phyloP scores from a whole-genome alignment of 345 rosid species.

The Rhodamnia rubescens region DNA sequence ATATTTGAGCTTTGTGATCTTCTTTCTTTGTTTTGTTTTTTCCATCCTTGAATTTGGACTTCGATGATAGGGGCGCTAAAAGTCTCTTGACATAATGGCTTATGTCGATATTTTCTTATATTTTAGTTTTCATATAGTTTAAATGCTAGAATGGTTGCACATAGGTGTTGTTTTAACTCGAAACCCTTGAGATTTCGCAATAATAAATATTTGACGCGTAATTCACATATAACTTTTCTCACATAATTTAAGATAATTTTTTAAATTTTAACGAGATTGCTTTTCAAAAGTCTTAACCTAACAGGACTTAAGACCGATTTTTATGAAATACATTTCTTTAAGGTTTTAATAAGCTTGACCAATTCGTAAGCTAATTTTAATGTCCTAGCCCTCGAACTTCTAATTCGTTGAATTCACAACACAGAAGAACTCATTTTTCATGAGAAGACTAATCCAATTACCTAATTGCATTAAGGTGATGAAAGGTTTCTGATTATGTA shows the following conservation, averaged over 20 bases:
- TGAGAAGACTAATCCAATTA: not conserved
- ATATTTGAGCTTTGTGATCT: not conserved
- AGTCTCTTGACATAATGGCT: not conserved
- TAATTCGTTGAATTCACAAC: not conserved
- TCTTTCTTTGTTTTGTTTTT: not conserved
- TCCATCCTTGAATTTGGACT: not conserved
- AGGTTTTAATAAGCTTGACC: not conserved
- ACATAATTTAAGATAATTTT: not conserved
- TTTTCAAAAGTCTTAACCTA: not conserved
- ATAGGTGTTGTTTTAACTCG: rapidly evolving
- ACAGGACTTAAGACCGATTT: not conserved
- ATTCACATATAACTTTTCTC: not conserved
- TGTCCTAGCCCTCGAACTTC: not conserved
- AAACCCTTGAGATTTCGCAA: not conserved
- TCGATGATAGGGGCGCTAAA: not conserved
- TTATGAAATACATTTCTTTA: not conserved
- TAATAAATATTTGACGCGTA: not conserved
- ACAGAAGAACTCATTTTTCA: not conserved
- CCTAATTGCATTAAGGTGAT: not conserved
- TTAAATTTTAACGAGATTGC: not conserved
- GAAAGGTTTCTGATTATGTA: not conserved
- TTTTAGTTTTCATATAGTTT: not conserved
- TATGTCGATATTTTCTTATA: not conserved
- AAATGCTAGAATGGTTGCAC: not conserved
- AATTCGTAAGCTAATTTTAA: not conserved